Conservation (phyloP, 208 protist genomes). For the Crithidia mellificae region DNA sequence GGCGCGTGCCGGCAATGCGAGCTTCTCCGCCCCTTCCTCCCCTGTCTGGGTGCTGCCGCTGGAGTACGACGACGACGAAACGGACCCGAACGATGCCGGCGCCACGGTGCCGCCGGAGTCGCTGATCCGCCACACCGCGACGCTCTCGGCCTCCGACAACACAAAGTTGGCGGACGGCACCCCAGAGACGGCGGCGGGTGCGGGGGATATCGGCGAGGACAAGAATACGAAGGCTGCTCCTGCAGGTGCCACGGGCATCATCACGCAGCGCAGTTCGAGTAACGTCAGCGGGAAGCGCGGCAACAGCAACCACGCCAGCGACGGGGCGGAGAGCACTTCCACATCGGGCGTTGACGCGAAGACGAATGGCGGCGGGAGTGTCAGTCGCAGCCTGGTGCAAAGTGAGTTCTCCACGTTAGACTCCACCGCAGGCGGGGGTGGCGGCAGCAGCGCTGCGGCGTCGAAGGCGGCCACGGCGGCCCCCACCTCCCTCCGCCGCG, state of each 20-base stretch:
- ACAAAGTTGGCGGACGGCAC: background rate
- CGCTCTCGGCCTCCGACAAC: background rate
- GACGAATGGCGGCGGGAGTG: too few species aligned
- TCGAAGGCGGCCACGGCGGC: background rate
- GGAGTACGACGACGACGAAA: constrained; percentile 16
- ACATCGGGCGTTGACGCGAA: too few species aligned
- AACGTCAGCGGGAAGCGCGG: too few species aligned
- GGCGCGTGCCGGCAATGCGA: background rate
- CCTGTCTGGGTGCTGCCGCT: constrained; percentile 10
- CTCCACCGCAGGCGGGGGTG: background rate
- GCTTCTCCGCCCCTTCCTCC: background rate
- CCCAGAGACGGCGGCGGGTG: background rate
- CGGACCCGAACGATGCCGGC: constrained; percentile 1
- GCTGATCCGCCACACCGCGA: background rate
- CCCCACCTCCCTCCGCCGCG: constrained; percentile 1
- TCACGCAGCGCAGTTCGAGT: too few species aligned
- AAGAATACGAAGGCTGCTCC: too few species aligned
- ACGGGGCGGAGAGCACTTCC: too few species aligned
- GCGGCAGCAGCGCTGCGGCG: background rate
- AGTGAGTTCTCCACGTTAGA: background rate
- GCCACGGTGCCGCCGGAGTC: constrained; percentile 5
- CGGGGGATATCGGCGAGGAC: too few species aligned
- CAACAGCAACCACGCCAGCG: too few species aligned
- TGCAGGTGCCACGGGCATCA: too few species aligned
- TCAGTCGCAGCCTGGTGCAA: too few species aligned